Evolutionary conservation across 805 yeast genomes (phyloP).

Genomic region (Kazachstania africana): DNA sequence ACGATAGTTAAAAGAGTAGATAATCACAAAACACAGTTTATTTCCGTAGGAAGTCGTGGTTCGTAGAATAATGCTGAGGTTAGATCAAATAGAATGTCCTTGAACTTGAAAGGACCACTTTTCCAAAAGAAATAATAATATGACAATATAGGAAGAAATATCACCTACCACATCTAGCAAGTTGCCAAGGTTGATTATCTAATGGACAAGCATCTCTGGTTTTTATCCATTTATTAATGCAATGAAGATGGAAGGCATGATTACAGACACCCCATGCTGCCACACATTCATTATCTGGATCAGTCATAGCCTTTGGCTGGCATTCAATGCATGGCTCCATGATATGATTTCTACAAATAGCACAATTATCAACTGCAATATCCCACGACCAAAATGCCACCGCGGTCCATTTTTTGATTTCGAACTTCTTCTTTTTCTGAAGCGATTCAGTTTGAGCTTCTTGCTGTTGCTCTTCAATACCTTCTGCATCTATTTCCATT

Average conservation of each 20-base stretch:
- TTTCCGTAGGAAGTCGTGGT: too few species aligned
- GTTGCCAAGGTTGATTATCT: slow-evolving; percentile 85
- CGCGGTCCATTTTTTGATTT: slow-evolving; percentile 96
- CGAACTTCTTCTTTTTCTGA: slow-evolving; percentile 55
- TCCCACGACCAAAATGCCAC: slow-evolving; percentile 99
- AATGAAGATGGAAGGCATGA: slow-evolving; percentile 97
- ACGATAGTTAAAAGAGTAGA: too few species aligned
- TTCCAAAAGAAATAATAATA: background rate
- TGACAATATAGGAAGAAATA: background rate
- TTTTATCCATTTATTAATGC: slow-evolving; percentile 90
- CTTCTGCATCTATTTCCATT: slow-evolving; percentile 18
- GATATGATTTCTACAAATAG: slow-evolving; percentile 93
- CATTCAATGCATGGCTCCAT: slow-evolving; percentile 99
- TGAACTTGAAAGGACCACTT: too few species aligned
- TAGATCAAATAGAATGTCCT: too few species aligned
- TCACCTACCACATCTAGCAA: slow-evolving; percentile 61
- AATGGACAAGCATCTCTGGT: slow-evolving; percentile 94
- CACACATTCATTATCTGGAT: slow-evolving; percentile 62
- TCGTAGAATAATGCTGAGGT: background rate
- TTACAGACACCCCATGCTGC: slow-evolving; percentile 97
- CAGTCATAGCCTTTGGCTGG: slow-evolving; percentile 64
- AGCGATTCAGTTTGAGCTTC: slow-evolving; percentile 1
- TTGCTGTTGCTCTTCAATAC: background rate
- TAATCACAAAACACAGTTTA: too few species aligned
- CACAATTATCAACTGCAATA: slow-evolving; percentile 89